Percentiles rank a stretch among this genome's conserved stretches.
Conservation (phyloP, 1,139 yeast genomes). For the Candida tetrigidarum region DNA sequence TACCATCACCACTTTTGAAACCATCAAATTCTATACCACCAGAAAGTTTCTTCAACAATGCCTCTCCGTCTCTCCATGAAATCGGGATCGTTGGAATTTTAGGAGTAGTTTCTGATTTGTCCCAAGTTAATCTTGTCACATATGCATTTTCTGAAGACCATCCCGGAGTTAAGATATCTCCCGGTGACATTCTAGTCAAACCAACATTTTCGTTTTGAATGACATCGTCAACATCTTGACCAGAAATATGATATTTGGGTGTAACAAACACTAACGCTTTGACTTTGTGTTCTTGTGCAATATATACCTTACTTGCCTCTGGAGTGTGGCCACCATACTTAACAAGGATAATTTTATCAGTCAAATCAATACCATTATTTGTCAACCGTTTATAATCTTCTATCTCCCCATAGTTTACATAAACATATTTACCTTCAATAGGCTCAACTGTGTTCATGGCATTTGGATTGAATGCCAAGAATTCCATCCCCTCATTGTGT, state of each 20-base stretch:
- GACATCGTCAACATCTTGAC: constrained; percentile 37
- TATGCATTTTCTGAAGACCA: constrained; percentile 59
- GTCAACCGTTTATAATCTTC: constrained; percentile 57
- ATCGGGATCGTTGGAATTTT: constrained; percentile 78
- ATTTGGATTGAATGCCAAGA: constrained; percentile 68
- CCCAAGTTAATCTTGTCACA: constrained; percentile 42
- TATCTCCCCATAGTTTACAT: constrained; percentile 61
- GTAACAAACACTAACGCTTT: constrained; percentile 44
- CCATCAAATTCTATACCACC: constrained; percentile 50
- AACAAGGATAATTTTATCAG: constrained; percentile 58
- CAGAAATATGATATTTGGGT: constrained; percentile 24
- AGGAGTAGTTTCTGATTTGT: constrained; percentile 60
- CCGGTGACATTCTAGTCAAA: constrained; percentile 66
- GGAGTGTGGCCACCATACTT: constrained; percentile 58
- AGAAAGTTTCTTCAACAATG: constrained; percentile 50
- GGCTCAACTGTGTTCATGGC: constrained; percentile 51
- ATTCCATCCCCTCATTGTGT: constrained; percentile 37
- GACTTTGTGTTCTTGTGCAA: constrained; percentile 36
- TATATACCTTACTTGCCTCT: constrained; percentile 40
- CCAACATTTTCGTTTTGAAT: constrained; percentile 72
- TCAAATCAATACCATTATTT: constrained; percentile 35
- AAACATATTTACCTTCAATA: constrained; percentile 59
- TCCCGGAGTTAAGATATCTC: constrained; percentile 82
- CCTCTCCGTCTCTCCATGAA: constrained; percentile 69
- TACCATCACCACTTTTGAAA: constrained; percentile 36